These are phyloP conservation scores for Persicaria maculosa DNA, from an alignment of 148 eudicot genomes.

Conservation along the genomic window DNA sequence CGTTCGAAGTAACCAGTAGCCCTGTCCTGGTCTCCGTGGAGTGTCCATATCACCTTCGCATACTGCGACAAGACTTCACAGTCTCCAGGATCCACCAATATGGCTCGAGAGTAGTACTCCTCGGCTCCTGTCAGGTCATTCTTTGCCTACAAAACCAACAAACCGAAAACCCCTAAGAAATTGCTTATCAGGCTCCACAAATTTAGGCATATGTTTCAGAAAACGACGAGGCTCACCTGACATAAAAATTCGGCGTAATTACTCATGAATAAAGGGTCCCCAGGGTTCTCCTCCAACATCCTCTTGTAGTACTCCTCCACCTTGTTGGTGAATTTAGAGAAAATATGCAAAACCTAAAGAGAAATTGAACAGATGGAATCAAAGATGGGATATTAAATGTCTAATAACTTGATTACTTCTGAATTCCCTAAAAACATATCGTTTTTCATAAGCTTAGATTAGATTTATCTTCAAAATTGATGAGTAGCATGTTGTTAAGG, in stretches of 20 bases:
- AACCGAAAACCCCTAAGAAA: neutral
- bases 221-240: slow-evolving; percentile 22
- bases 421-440: no score
- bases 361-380: no score
- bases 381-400: no score
- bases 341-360: no score
- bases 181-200: neutral
- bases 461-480: no score
- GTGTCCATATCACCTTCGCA: slow-evolving; percentile 52
- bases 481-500: no score
- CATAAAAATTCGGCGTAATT: slow-evolving; percentile 55
- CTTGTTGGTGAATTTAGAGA: neutral
- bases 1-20: slow-evolving; percentile 43
- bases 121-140: slow-evolving; percentile 43
- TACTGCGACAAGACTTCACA: slow-evolving; percentile 54
- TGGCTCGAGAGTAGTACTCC: slow-evolving; percentile 56
- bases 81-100: slow-evolving; percentile 50
- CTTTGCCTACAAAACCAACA: slow-evolving; percentile 26
- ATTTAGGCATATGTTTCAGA: neutral
- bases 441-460: no score
- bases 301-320: slow-evolving; percentile 48
- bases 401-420: no score
- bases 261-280: slow-evolving; percentile 45
- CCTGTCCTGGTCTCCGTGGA: slow-evolving; percentile 39
- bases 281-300: slow-evolving; percentile 52